Evolutionary conservation across 768 basidiomycete genomes (phyloP).

Genomic region (Amanita brunnescens): DNA sequence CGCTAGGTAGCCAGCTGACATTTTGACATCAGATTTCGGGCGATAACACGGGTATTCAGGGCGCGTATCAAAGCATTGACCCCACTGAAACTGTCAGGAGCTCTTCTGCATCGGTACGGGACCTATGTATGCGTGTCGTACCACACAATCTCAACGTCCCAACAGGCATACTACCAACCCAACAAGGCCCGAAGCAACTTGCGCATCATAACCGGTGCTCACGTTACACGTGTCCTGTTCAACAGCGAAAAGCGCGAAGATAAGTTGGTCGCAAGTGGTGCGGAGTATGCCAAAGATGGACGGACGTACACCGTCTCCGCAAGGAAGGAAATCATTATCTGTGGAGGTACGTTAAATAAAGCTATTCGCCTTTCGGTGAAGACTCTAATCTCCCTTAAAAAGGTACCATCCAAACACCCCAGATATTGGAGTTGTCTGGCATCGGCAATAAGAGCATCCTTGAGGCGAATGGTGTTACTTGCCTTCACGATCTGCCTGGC

Average conservation of each 20-base stretch:
- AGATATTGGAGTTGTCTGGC: constrained; percentile 30
- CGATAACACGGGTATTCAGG: not conserved
- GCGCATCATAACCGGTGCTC: constrained; percentile 18
- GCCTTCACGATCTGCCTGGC: constrained; percentile 27
- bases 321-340: constrained; percentile 26
- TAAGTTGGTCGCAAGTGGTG: not conserved
- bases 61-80: constrained; percentile 1
- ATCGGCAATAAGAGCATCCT: constrained; percentile 33
- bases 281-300: not conserved
- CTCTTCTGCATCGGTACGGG: not conserved
- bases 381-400: not conserved
- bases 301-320: constrained; percentile 13
- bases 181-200: constrained; percentile 19
- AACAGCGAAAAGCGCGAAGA: not conserved
- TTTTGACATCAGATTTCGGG: not conserved
- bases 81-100: not conserved
- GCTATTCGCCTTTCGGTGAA: too few species aligned
- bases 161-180: constrained; percentile 18
- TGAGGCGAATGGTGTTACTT: constrained; percentile 25
- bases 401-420: constrained; percentile 23
- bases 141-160: not conserved
- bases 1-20: not conserved
- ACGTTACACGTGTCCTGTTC: constrained; percentile 9
- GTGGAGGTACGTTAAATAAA: constrained; percentile 18
- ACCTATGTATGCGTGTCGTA: not conserved